A percentile compares a stretch with the other conserved stretches of the same genome.
Evolutionary conservation across 2,329 filamentous ascomycete species (phyloP).

Genomic region (Paecilomyces variotii): DNA sequence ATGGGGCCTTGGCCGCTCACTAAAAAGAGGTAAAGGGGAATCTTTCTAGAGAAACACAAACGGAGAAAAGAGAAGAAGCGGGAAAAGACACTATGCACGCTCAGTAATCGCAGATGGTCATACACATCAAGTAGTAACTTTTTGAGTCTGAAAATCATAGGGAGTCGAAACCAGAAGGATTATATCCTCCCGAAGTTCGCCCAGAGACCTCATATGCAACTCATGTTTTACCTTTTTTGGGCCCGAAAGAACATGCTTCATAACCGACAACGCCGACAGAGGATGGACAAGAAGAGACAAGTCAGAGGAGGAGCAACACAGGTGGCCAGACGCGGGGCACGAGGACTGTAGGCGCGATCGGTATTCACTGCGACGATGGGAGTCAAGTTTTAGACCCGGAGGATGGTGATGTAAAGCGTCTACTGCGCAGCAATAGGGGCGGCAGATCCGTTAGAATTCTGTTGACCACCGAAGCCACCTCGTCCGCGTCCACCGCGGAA

Average conservation of each 20-base stretch:
- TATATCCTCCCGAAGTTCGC: neutral
- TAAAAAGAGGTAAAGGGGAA: constrained; percentile 1
- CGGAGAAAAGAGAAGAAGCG: constrained; percentile 14
- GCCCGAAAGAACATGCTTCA: constrained; percentile 26
- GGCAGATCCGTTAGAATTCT: constrained; percentile 14
- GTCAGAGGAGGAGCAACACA: neutral
- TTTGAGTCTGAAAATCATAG: constrained; percentile 11
- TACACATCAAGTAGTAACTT: constrained; percentile 21
- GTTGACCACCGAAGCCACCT: constrained; percentile 17
- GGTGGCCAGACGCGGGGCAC: constrained; percentile 2
- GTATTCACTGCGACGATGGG: neutral
- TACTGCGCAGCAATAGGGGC: constrained; percentile 12
- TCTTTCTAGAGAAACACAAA: constrained; percentile 8
- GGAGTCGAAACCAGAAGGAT: constrained; percentile 4
- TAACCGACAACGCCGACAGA: constrained; percentile 25
- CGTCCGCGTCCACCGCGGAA: constrained; percentile 26
- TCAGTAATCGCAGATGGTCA: constrained; percentile 24
- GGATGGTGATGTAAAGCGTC: constrained; percentile 7
- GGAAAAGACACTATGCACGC: constrained; percentile 27
- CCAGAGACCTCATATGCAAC: neutral
- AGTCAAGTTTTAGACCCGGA: neutral
- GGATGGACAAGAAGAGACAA: constrained; percentile 11
- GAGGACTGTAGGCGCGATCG: neutral
- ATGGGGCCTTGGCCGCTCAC: neutral
- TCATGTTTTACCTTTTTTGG: constrained; percentile 3